Conservation (phyloP, 2,329 filamentous ascomycete species). For the Thelonectria rubi region DNA sequence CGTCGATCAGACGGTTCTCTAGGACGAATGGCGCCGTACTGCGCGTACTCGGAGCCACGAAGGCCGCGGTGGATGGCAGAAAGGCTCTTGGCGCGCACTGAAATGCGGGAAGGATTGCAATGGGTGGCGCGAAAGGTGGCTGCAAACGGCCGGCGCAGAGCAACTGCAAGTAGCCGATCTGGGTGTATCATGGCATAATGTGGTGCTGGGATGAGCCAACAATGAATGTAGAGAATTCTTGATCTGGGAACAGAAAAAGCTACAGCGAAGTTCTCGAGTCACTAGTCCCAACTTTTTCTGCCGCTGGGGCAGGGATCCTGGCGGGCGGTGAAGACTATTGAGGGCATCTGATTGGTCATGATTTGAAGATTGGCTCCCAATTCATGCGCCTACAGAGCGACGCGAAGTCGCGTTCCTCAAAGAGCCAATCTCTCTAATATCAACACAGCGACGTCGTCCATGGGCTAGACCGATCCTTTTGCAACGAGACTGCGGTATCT, state of each 20-base stretch:
- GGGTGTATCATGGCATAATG: constrained; percentile 44
- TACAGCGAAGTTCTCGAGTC: constrained; percentile 30
- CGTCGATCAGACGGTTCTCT: constrained; percentile 9
- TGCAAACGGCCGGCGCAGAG: constrained; percentile 34
- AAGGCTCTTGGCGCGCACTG: constrained; percentile 52
- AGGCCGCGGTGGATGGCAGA: constrained; percentile 76
- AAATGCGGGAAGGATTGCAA: constrained; percentile 26
- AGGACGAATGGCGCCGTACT: constrained; percentile 37
- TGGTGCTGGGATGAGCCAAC: constrained; percentile 13
- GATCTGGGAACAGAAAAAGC: constrained; percentile 11
- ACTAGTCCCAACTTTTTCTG: constrained; percentile 41
- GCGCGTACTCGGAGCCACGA: constrained; percentile 56
- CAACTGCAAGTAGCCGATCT: constrained; percentile 33
- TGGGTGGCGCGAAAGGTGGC: constrained; percentile 12
- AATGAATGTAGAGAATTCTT: constrained; percentile 12
- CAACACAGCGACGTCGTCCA: not conserved
- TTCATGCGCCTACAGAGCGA: constrained; percentile 21
- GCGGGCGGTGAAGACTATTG: constrained; percentile 35
- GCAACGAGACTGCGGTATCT: not conserved
- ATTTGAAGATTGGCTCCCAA: constrained; percentile 23
- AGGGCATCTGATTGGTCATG: constrained; percentile 21
- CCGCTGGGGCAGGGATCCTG: constrained; percentile 29
- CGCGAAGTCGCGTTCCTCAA: constrained; percentile 35
- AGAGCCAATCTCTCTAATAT: constrained; percentile 15
- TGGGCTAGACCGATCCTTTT: constrained; percentile 10